Percentiles rank a stretch among this genome's conserved stretches.
Evolutionary conservation across 768 basidiomycete genomes (phyloP).

Genomic region (Antrodiella citrinella): DNA sequence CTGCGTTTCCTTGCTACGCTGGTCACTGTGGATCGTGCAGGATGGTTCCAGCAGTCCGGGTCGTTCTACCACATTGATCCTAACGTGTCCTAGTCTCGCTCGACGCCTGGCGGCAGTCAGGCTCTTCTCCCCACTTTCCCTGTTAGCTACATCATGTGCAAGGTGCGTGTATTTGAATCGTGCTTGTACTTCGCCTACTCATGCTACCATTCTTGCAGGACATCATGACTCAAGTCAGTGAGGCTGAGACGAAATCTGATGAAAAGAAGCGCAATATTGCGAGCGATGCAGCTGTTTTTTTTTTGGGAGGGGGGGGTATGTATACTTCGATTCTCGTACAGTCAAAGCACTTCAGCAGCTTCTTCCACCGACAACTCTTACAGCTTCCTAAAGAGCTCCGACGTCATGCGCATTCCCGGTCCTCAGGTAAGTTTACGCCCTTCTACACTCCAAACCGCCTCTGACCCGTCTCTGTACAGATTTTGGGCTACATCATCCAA

Average conservation of each 20-base stretch:
- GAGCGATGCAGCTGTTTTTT: not conserved
- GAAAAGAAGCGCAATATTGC: not conserved
- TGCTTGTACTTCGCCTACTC: not conserved
- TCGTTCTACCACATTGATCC: not conserved
- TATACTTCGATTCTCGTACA: not conserved
- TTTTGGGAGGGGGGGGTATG: too few relatives aligned
- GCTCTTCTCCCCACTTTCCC: not conserved
- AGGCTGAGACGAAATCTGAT: not conserved
- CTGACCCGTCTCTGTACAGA: not conserved
- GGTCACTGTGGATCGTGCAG: conserved; percentile 4
- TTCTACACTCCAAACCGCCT: not conserved
- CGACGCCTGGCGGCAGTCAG: not conserved
- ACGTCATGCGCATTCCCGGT: not conserved
- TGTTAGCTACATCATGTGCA: not conserved
- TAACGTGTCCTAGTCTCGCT: not conserved
- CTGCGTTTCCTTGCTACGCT: not conserved
- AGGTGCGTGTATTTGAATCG: not conserved
- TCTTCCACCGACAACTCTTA: not conserved
- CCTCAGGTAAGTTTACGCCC: not conserved
- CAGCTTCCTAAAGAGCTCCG: not conserved
- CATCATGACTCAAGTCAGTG: not conserved
- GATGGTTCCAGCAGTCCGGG: conserved; percentile 5
- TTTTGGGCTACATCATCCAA: conserved; percentile 1
- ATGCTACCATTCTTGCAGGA: not conserved
- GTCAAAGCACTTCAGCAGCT: not conserved